Conservation (phyloP, 139 green algal species). For the Picochlorum sp. region DNA sequence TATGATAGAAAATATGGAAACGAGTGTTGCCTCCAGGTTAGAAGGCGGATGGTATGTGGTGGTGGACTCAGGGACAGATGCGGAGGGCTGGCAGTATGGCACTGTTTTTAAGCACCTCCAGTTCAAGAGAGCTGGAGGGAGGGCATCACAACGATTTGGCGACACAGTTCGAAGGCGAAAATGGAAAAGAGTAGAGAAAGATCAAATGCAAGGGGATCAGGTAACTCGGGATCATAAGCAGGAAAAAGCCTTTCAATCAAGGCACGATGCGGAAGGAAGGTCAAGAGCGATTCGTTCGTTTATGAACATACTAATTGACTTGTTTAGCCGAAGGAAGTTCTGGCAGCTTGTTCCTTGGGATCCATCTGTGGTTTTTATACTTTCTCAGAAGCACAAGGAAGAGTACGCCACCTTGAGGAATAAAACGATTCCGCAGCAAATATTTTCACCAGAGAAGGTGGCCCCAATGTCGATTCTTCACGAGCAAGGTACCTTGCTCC, state of each 20-base stretch:
- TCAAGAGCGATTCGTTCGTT: conserved; percentile 20
- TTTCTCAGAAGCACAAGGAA: conserved; percentile 26
- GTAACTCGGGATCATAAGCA: no score
- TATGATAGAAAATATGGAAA: neutral
- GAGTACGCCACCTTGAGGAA: conserved; percentile 16
- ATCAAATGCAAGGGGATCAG: neutral
- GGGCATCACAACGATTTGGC: conserved; percentile 18
- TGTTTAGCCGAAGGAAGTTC: conserved; percentile 16
- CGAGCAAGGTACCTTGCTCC: neutral
- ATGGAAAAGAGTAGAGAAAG: conserved; percentile 10
- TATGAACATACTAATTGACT: conserved; percentile 22
- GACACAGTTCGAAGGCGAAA: conserved; percentile 28
- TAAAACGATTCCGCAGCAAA: conserved; percentile 5
- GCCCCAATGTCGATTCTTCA: conserved; percentile 8
- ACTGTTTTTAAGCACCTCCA: conserved; percentile 45
- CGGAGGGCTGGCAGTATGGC: conserved; percentile 34
- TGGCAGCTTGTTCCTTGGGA: conserved; percentile 35
- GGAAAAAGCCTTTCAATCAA: neutral
- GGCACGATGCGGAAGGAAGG: conserved; percentile 24
- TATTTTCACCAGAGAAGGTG: conserved; percentile 14
- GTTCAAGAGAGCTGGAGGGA: conserved; percentile 25
- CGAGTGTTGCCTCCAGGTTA: neutral
- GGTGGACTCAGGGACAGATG: conserved; percentile 12
- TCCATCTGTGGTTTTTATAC: conserved; percentile 17
- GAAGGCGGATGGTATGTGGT: neutral